phyloP scores from a whole-genome alignment of 441 rosid genomes.

The Bocquillonia castaneifolia region DNA sequence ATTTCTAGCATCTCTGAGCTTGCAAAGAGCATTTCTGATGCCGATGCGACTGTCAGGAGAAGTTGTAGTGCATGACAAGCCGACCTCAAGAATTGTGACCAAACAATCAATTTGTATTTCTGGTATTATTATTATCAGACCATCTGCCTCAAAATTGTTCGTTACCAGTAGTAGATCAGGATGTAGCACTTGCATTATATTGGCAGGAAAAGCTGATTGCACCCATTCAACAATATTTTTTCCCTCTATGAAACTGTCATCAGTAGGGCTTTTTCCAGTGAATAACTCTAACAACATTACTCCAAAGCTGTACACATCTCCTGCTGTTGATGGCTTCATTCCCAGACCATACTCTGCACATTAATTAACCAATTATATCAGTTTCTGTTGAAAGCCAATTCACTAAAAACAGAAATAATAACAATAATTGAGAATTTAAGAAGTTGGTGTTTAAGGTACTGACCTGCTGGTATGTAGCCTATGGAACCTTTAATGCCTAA shows the following conservation, averaged over 20 bases:
- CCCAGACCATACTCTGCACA: constrained; percentile 13
- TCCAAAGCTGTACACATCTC: constrained; percentile 9
- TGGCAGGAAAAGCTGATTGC: too few species aligned
- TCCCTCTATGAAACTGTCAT: neutral
- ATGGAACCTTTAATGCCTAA: neutral
- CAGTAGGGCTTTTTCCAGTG: neutral
- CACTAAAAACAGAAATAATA: too few species aligned
- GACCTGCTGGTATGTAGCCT: constrained; percentile 3
- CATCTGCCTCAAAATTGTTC: too few species aligned
- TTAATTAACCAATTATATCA: too few species aligned
- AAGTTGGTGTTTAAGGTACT: too few species aligned
- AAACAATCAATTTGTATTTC: constrained; percentile 27
- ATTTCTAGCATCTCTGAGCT: constrained; percentile 23
- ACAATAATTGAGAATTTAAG: too few species aligned
- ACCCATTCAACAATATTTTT: too few species aligned
- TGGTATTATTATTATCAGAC: neutral
- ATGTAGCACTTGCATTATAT: too few species aligned
- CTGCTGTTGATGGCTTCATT: neutral
- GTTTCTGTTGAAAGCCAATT: too few species aligned
- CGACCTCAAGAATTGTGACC: constrained; percentile 34
- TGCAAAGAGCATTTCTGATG: constrained; percentile 34
- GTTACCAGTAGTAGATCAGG: too few species aligned
- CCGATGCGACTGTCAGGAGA: constrained; percentile 36
- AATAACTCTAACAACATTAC: constrained; percentile 1
- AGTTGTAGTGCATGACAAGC: constrained; percentile 32